Base-by-base conservation (phyloP, 2,329 filamentous ascomycete species). In the Didymella arachidicola region DNA sequence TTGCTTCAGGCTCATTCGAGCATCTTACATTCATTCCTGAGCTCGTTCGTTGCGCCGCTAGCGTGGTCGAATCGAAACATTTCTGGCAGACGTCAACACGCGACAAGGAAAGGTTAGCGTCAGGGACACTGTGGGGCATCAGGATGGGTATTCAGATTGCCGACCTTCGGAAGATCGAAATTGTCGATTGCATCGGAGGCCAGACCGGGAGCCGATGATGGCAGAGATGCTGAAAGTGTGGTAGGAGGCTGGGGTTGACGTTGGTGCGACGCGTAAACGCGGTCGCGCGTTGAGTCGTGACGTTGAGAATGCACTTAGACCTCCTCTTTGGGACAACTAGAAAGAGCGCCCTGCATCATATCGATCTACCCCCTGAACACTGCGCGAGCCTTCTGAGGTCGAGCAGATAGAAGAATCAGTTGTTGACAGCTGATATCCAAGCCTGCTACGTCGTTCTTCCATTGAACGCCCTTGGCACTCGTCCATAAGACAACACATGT, bases 111-210 rank as follows among this genome's bases (percentile, higher is more conserved):
- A 45, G 58, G 19, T 44, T 72, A 72, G 69, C 62, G 59, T 57
- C 67, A 69, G 69, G 68, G 43, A 64, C 59, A 62, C 44, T 65
- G 55, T 62, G 57, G 57, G 39, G 26, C 51, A 26, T 16, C n/a
- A 18, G 6, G 32, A 61, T 62, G 41, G 47, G 49, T 14, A 34
- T 44, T 30, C 32, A 67, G 63, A 67, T 69, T 68, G 57, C 51
- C 60, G 62, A 65, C 30, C n/a, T 25, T 56, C 42, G 63, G 60
- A 52, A 65, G 60, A 72, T 71, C 65, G 68, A 66, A 62, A 54
- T 54, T 59, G 52, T 53, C 19, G 36, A 59, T 57, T 46, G 55
- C 41, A 63, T 64, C 58, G 65, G 53, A 58, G 57, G 42, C 3
- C 58, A 51, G 22, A 22, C 44, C 49, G 43, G 46, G 45, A 46